Conservation (phyloP, 257 asterid species). For the Rhazya stricta region DNA sequence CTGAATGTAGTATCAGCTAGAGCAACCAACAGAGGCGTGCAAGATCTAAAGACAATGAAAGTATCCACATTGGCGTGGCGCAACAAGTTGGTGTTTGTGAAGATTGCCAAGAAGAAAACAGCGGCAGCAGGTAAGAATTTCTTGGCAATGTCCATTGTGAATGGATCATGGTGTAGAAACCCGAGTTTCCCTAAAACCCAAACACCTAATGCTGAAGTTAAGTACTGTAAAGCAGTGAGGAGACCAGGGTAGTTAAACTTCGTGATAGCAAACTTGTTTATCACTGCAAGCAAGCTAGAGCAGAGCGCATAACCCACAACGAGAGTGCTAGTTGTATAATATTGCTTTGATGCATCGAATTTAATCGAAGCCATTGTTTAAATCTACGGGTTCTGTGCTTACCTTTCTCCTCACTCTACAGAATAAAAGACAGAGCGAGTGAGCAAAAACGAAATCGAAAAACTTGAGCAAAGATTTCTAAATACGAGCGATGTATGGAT, state of each 20-base stretch:
- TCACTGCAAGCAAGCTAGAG: conserved; percentile 88
- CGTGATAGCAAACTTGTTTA: conserved; percentile 88
- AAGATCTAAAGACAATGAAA: conserved; percentile 79
- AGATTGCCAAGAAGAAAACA: conserved; percentile 82
- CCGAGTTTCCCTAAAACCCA: conserved; percentile 80
- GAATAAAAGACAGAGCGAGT: not conserved
- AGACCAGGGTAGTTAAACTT: conserved; percentile 87
- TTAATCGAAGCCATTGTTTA: conserved; percentile 43
- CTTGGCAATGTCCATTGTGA: conserved; percentile 63
- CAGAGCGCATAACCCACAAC: conserved; percentile 92
- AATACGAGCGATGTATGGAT: not conserved
- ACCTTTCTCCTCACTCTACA: not conserved
- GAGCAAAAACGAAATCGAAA: not conserved
- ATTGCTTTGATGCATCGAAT: conserved; percentile 51
- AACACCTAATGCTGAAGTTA: conserved; percentile 80
- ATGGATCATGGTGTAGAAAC: conserved; percentile 75
- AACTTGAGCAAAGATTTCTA: conserved; percentile 6
- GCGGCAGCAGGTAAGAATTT: conserved; percentile 91
- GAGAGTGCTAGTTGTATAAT: conserved; percentile 71
- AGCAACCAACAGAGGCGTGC: conserved; percentile 85
- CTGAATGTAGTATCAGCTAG: conserved; percentile 80
- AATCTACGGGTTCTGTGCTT: not conserved
- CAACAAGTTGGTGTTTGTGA: conserved; percentile 83
- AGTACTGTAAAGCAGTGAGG: conserved; percentile 86
- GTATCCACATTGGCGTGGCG: conserved; percentile 98